Percentiles rank a stretch among this genome's conserved stretches.
Evolutionary conservation across 2,329 filamentous ascomycete species (phyloP).

Genomic region (Diaporthe aspalathi): DNA sequence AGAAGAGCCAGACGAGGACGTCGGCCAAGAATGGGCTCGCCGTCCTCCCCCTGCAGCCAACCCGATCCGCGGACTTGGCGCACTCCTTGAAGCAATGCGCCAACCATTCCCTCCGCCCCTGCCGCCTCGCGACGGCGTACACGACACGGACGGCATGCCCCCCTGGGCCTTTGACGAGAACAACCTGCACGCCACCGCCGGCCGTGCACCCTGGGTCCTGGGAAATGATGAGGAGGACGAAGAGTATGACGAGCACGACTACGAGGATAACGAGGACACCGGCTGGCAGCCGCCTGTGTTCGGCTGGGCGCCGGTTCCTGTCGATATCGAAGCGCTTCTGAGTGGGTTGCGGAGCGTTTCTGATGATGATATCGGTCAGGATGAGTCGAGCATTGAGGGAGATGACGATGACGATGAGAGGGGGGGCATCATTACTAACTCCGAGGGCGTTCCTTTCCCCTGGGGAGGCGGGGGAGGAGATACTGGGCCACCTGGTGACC

Average conservation of each 20-base stretch:
- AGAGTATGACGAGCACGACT: conserved; percentile 21
- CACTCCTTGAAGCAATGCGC: conserved; percentile 16
- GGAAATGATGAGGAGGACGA: not conserved
- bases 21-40: not conserved
- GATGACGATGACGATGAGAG: conserved; percentile 13
- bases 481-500: not conserved
- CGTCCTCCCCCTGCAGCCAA: not conserved
- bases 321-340: conserved; percentile 17
- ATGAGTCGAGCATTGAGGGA: not conserved
- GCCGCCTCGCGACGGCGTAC: not conserved
- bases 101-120: conserved; percentile 11
- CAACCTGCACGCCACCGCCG: not conserved
- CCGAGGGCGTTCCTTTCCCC: not conserved
- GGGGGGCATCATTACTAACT: not conserved
- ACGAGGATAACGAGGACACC: conserved; percentile 10
- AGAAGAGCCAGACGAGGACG: not conserved
- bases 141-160: conserved; percentile 18
- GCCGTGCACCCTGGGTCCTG: not conserved
- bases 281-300: conserved; percentile 26
- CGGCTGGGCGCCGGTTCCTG: conserved; percentile 30
- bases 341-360: conserved; percentile 1
- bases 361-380: not conserved
- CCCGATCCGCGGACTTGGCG: conserved; percentile 5
- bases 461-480: conserved; percentile 22
- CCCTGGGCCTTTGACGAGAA: conserved; percentile 12